Percentiles rank a stretch among this genome's conserved stretches.
These are phyloP conservation scores for Ramaria sp. DNA, from an alignment of 768 basidiomycete species.

Conservation along the genomic window DNA sequence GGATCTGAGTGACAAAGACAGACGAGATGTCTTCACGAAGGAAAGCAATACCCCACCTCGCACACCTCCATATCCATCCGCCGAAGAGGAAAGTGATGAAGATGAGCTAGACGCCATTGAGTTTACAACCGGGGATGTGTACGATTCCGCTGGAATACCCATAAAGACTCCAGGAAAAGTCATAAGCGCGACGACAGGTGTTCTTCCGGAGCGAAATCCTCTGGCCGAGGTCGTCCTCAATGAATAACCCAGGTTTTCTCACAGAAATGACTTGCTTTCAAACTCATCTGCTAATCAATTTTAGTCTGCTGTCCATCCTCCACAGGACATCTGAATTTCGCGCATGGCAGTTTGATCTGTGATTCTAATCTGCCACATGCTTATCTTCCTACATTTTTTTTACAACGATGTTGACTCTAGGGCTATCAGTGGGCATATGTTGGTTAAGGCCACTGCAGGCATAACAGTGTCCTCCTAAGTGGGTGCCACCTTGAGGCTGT, in stretches of 20 bases:
- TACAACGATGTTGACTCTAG: not conserved
- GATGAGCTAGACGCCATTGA: conserved; percentile 6
- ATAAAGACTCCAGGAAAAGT: not conserved
- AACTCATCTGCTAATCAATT: not conserved
- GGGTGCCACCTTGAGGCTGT: too few relatives aligned
- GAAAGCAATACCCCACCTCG: not conserved
- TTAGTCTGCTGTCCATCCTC: not conserved
- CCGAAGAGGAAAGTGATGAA: not conserved
- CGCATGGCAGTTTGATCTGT: not conserved
- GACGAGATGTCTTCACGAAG: not conserved
- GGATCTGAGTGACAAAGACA: not conserved
- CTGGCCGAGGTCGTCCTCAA: conserved; percentile 3
- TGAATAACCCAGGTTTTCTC: not conserved
- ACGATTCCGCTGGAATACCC: not conserved
- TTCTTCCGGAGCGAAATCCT: not conserved
- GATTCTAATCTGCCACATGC: not conserved
- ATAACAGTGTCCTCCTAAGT: too few relatives aligned
- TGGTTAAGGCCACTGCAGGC: too few relatives aligned
- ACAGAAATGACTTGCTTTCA: not conserved
- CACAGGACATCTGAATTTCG: not conserved
- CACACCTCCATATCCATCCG: conserved; percentile 1
- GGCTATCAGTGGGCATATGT: too few relatives aligned
- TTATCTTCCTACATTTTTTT: not conserved
- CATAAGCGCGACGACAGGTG: not conserved
- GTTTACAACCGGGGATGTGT: not conserved